These are phyloP conservation scores for Rhodomyrtus tomentosa DNA, from an alignment of 345 rosid genomes.

Conservation along the genomic window DNA sequence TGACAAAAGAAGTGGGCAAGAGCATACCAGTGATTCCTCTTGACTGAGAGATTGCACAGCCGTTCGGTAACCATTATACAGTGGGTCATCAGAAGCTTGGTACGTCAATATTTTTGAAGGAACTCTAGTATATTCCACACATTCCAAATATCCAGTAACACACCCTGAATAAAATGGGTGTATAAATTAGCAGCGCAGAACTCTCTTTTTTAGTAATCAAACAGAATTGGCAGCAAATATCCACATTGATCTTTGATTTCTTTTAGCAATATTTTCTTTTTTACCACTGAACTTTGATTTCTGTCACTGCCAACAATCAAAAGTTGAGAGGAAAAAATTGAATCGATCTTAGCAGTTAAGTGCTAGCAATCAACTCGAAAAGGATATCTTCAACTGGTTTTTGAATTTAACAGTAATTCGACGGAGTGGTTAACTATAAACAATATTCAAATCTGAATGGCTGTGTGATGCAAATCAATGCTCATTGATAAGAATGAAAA, in stretches of 20 bases:
- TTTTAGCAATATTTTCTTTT: not conserved
- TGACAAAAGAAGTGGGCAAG: not conserved
- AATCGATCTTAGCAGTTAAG: not conserved
- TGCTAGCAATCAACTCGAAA: not conserved
- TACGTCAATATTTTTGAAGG: slow-evolving; percentile 84
- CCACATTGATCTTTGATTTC: not conserved
- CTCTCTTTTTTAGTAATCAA: not conserved
- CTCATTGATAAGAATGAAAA: not conserved
- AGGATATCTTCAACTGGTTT: not conserved
- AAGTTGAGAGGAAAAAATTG: not conserved
- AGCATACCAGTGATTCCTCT: slow-evolving; percentile 60
- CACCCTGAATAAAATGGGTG: slow-evolving; percentile 32
- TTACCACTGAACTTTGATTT: not conserved
- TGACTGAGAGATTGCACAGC: slow-evolving; percentile 78
- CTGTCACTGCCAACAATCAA: not conserved
- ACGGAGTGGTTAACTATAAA: not conserved
- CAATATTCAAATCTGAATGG: not conserved
- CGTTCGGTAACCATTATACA: slow-evolving; percentile 75
- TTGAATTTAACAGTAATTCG: not conserved
- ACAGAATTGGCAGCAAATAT: not conserved
- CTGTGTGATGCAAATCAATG: not conserved
- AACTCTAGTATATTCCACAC: slow-evolving; percentile 67
- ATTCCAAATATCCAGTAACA: slow-evolving; percentile 64
- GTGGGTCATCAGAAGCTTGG: slow-evolving; percentile 80
- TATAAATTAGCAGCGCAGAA: not conserved